These are phyloP conservation scores for Podaxis sp. DNA, from an alignment of 768 basidiomycete species.

Conservation along the genomic window DNA sequence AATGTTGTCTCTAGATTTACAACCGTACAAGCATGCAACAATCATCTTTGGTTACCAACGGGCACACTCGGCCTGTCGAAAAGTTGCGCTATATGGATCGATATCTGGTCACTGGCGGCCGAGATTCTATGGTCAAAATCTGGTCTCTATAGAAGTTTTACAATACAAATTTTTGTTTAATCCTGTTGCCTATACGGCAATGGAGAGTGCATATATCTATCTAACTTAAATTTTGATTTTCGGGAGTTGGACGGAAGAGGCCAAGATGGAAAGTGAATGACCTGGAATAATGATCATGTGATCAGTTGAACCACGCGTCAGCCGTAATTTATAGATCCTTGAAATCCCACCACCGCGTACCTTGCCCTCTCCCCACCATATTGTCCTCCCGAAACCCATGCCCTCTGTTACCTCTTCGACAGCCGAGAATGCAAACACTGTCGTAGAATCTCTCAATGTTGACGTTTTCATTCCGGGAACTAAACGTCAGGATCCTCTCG, in stretches of 20 bases:
- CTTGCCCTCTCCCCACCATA: background rate
- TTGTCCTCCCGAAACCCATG: background rate
- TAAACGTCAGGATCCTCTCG: background rate
- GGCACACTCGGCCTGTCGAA: slow-evolving; percentile 90
- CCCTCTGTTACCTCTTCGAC: background rate
- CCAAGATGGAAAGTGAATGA: no score
- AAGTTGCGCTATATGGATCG: slow-evolving; percentile 93
- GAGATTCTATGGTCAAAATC: slow-evolving; percentile 84
- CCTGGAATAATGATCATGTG: slow-evolving; percentile 2
- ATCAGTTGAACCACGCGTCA: slow-evolving; percentile 13
- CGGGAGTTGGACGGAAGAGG: background rate
- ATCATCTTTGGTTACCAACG: slow-evolving; percentile 81
- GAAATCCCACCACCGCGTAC: background rate
- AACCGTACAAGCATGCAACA: slow-evolving; percentile 93
- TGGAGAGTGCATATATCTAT: background rate
- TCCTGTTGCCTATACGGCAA: background rate
- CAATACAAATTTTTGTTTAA: background rate
- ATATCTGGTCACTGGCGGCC: slow-evolving; percentile 88
- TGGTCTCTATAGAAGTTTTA: slow-evolving; percentile 72
- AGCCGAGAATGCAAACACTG: background rate
- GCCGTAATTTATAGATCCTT: slow-evolving; percentile 7
- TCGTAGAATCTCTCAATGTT: background rate
- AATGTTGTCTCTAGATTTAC: slow-evolving; percentile 61
- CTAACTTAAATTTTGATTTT: background rate
- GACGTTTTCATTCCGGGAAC: background rate